Evolutionary conservation across 805 yeast species (phyloP).

Genomic region (Maudiozyma bulderi): DNA sequence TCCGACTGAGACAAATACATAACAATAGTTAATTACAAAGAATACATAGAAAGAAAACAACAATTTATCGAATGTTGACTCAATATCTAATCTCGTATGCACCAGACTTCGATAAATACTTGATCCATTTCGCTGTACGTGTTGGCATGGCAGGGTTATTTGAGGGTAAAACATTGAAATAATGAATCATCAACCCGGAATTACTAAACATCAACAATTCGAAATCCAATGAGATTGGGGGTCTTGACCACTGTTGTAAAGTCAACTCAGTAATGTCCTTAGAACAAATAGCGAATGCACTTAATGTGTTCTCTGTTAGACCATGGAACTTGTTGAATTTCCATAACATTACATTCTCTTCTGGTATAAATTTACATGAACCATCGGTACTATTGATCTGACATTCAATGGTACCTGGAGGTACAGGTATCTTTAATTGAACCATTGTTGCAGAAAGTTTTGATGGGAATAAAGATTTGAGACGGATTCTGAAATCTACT

Average conservation of each 20-base stretch:
- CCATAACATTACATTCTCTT: slow-evolving; percentile 62
- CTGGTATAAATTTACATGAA: slow-evolving; percentile 56
- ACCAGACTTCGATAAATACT: slow-evolving; percentile 67
- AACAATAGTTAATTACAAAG: neutral
- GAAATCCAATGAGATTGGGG: slow-evolving; percentile 68
- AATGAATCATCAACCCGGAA: slow-evolving; percentile 67
- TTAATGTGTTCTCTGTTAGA: slow-evolving; percentile 48
- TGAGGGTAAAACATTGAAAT: slow-evolving; percentile 41
- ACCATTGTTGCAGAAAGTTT: slow-evolving; percentile 58
- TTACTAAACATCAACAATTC: slow-evolving; percentile 63
- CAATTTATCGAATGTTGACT: neutral
- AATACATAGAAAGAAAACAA: neutral
- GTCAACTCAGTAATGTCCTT: slow-evolving; percentile 14
- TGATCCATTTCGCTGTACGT: slow-evolving; percentile 76
- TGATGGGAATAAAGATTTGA: slow-evolving; percentile 52
- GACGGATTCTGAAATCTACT: slow-evolving; percentile 47
- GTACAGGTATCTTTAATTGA: slow-evolving; percentile 56
- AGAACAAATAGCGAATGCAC: slow-evolving; percentile 41
- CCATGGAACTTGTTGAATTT: slow-evolving; percentile 60
- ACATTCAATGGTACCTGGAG: slow-evolving; percentile 46
- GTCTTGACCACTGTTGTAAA: slow-evolving; percentile 47
- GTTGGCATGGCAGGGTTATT: neutral
- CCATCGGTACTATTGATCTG: slow-evolving; percentile 45
- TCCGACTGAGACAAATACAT: neutral
- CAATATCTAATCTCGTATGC: slow-evolving; percentile 69